These are phyloP conservation scores for Rhodotorula sp. DNA, from an alignment of 1,284 basidiomycete genomes.

Conservation along the genomic window DNA sequence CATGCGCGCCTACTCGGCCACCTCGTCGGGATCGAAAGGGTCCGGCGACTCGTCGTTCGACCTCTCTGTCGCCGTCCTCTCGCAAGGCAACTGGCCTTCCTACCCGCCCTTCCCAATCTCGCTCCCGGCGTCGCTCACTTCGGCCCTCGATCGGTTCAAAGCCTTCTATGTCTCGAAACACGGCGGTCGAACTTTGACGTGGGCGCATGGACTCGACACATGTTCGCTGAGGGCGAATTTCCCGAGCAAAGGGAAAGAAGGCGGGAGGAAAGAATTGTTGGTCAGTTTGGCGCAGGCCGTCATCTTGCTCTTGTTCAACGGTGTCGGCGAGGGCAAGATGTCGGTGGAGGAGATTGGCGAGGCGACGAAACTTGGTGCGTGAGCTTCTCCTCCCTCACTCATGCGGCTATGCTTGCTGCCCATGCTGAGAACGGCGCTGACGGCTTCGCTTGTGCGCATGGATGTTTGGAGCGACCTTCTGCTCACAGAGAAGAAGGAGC, in stretches of 20 bases:
- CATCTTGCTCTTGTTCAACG: conserved; percentile 87
- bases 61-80: conserved; percentile 57
- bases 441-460: neutral
- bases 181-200: conserved; percentile 65
- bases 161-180: conserved; percentile 74
- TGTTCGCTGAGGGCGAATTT: conserved; percentile 69
- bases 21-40: conserved; percentile 18
- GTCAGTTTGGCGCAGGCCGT: conserved; percentile 87
- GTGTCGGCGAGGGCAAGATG: conserved; percentile 55
- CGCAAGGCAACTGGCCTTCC: conserved; percentile 59
- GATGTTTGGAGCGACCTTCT: too few species aligned
- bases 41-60: conserved; percentile 44
- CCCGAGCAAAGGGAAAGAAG: conserved; percentile 32
- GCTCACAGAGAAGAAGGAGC: conserved; percentile 59
- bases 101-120: conserved; percentile 43
- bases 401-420: neutral
- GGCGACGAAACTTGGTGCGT: conserved; percentile 65
- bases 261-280: conserved; percentile 77
- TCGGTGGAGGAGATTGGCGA: conserved; percentile 67
- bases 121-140: conserved; percentile 57
- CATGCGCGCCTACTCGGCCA: conserved; percentile 53
- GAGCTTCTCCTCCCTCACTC: too few species aligned
- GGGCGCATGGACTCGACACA: conserved; percentile 78
- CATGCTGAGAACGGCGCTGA: too few species aligned
- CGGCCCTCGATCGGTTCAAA: conserved; percentile 62